A percentile compares a stretch with the other conserved stretches of the same genome.
Conservation (phyloP, 257 asterid genomes). For the Primulina eburnea region DNA sequence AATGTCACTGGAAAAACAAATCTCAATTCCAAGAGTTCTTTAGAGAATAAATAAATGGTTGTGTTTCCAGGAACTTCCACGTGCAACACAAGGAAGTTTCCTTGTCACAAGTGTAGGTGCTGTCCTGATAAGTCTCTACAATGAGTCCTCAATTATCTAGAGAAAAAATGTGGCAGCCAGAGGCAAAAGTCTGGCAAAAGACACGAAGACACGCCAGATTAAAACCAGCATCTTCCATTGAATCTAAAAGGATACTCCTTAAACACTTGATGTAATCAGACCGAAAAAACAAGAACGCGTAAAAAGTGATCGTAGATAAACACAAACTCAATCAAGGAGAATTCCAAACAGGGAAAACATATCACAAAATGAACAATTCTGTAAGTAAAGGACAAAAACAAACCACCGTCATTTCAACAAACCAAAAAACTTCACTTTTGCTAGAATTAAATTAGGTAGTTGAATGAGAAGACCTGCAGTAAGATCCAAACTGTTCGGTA, state of each 20-base stretch:
- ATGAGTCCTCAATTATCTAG: constrained; percentile 10
- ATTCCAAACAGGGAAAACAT: background rate
- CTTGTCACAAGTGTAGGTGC: background rate
- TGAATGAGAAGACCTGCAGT: constrained; percentile 56
- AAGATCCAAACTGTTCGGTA: constrained; percentile 42
- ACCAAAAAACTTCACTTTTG: constrained; percentile 8
- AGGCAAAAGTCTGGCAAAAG: constrained; percentile 3
- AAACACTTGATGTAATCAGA: constrained; percentile 6
- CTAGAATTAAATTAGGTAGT: constrained; percentile 9
- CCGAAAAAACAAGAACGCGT: background rate
- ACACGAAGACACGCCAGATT: constrained; percentile 6
- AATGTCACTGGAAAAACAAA: background rate
- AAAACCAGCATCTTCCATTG: background rate
- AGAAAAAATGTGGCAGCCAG: background rate
- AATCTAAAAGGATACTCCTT: constrained; percentile 14
- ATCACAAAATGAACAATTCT: background rate
- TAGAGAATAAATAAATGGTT: background rate
- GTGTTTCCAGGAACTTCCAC: constrained; percentile 9
- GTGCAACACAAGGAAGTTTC: constrained; percentile 17
- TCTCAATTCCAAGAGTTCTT: background rate
- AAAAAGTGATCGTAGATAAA: constrained; percentile 9
- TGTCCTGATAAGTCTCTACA: constrained; percentile 9
- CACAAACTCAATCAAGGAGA: constrained; percentile 22
- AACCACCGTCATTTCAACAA: constrained; percentile 14
- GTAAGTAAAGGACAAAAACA: constrained; percentile 8